Conservation (phyloP, 1,284 basidiomycete genomes). For the Leccinum insolens region DNA sequence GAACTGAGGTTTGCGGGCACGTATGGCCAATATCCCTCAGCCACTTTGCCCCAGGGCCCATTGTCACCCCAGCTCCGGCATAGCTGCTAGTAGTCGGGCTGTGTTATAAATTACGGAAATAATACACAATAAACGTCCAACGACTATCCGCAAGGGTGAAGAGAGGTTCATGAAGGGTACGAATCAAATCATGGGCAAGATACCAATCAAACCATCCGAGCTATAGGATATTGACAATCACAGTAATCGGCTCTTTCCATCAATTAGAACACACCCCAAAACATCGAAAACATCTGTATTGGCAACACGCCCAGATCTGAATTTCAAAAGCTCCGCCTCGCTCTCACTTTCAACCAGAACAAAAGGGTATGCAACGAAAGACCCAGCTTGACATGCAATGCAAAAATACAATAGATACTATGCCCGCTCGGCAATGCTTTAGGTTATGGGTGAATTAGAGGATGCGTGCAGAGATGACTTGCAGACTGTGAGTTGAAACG, state of each 20-base stretch:
- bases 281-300: too few species aligned
- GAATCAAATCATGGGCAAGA: neutral
- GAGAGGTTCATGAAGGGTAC: neutral
- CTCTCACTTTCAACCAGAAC: neutral
- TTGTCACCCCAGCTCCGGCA: constrained; percentile 18
- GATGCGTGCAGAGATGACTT: neutral
- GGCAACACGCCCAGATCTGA: neutral
- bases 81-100: neutral
- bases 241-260: neutral
- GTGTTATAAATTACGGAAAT: neutral
- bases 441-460: constrained; percentile 10
- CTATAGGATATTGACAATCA: neutral
- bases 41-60: constrained; percentile 8
- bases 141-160: neutral
- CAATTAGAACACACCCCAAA: neutral
- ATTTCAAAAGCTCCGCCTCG: neutral
- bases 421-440: constrained; percentile 10
- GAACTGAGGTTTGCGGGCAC: constrained; percentile 21
- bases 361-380: neutral
- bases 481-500: neutral
- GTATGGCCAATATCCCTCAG: constrained; percentile 29
- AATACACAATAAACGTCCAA: neutral
- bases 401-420: constrained; percentile 17
- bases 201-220: neutral
- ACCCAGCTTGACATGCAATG: constrained; percentile 8